Evolutionary conservation across 352 stramenopile species (phyloP).

Genomic region (Phytophthora fragariae): DNA sequence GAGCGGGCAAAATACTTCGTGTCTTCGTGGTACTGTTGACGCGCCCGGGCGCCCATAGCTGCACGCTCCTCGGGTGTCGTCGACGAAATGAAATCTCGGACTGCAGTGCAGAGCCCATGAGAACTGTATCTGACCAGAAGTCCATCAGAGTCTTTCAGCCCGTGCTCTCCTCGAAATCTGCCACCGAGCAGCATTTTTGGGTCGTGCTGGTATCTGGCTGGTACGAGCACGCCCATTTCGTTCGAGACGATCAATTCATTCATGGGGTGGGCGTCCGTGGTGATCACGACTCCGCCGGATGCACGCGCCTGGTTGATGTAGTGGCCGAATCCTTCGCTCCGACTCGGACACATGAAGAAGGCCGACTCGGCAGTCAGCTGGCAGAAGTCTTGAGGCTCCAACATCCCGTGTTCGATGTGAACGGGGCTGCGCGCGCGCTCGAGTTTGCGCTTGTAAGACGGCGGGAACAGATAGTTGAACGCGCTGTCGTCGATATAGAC

Average conservation of each 20-base stretch:
- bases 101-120: slow-evolving; percentile 28
- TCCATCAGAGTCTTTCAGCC: slow-evolving; percentile 21
- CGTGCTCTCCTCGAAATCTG: slow-evolving; percentile 23
- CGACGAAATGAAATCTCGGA: slow-evolving; percentile 34
- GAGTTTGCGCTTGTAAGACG: slow-evolving; percentile 19
- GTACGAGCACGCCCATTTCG: slow-evolving; percentile 47
- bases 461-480: slow-evolving; percentile 28
- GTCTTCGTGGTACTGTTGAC: slow-evolving; percentile 49
- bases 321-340: slow-evolving; percentile 62
- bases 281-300: slow-evolving; percentile 46
- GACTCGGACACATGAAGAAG: slow-evolving; percentile 60
- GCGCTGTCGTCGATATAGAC: slow-evolving; percentile 48
- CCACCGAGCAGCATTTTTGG: slow-evolving; percentile 30
- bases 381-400: slow-evolving; percentile 41
- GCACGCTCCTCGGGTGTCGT: slow-evolving; percentile 36
- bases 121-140: slow-evolving; percentile 16
- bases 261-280: slow-evolving; percentile 54
- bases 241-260: slow-evolving; percentile 52
- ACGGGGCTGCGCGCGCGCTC: slow-evolving; percentile 25
- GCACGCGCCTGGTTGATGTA: slow-evolving; percentile 66
- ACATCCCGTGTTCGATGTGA: slow-evolving; percentile 37
- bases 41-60: slow-evolving; percentile 24
- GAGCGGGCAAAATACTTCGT: slow-evolving; percentile 44
- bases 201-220: slow-evolving; percentile 6
- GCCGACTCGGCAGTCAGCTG: slow-evolving; percentile 47